These are phyloP conservation scores for Onygenales sp. DNA, from an alignment of 2,329 filamentous ascomycete genomes.

Conservation along the genomic window DNA sequence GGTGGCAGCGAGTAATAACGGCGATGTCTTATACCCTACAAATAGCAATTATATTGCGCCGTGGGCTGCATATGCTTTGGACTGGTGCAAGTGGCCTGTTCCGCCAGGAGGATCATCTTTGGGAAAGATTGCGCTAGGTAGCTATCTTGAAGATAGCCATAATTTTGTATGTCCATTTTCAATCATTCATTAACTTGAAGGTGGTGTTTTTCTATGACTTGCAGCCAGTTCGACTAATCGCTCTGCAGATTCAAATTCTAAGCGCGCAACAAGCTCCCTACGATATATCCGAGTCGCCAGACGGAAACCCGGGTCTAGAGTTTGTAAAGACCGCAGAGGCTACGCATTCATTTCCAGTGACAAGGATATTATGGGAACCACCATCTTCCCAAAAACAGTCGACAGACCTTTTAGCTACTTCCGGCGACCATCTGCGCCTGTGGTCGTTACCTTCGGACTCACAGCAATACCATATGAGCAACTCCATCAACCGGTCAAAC, in stretches of 20 bases:
- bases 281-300: conserved; percentile 50
- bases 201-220: neutral
- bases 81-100: conserved; percentile 98
- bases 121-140: conserved; percentile 89
- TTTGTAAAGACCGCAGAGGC: conserved; percentile 93
- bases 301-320: conserved; percentile 70
- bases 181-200: neutral
- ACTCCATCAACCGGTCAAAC: conserved; percentile 58
- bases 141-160: conserved; percentile 94
- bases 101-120: conserved; percentile 57
- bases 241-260: conserved; percentile 80
- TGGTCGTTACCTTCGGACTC: conserved; percentile 69
- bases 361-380: conserved; percentile 89
- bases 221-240: neutral
- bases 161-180: conserved; percentile 65
- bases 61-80: conserved; percentile 92
- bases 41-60: conserved; percentile 91
- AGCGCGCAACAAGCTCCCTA: conserved; percentile 72
- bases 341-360: conserved; percentile 95
- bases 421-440: conserved; percentile 82
- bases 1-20: conserved; percentile 52
- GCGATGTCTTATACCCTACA: conserved; percentile 53
- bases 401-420: conserved; percentile 88
- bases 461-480: conserved; percentile 53
- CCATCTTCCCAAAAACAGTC: conserved; percentile 91